Evolutionary conservation across 768 basidiomycete species (phyloP), one percentile per base, ranked within the genome.

Genomic region (Agaricus blazei): DNA sequence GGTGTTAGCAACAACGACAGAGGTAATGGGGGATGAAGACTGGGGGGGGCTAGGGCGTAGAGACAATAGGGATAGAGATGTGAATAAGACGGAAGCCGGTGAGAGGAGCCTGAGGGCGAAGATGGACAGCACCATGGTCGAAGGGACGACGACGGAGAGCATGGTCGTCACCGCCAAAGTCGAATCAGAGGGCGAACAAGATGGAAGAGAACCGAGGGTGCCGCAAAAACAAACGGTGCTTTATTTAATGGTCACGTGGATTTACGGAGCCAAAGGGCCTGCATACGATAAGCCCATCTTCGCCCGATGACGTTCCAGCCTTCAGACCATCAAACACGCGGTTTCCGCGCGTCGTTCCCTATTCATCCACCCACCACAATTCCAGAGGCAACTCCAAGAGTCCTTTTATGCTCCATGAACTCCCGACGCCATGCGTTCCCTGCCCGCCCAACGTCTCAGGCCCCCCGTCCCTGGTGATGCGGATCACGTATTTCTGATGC

Each of bases 1-100:
- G 57, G 79, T 75, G 54, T 78, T 80, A 53, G 85, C 79, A 65
- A 91, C 82, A 69, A 92, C 82, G 67, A 93, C 89, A 51, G 85
- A 72, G 38, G 84, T 89, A 65, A 93, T 91, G 60, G 82, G 83
- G 42, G 85, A 87, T 34, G 78, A 71, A 23, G 73, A 81, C 19
- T 72, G 69, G 7, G 78, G 79, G 6, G 72, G 64, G 7, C 72
- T 65, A 43, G 80, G 75, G 60, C 74, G 78, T 42, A 75, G 68
- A 49, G 76, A 71, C 57, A 87, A 59, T 42, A 90, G 75, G 56
- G 87, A 84, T 52, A 88, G 63, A 27, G 84, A 73, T 23, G 83
- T 68, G 51, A 90, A 70, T 53, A 87, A 68, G 36, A 90, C 80
- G 57, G 88, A 65, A 54, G 80, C 72, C 41, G 90, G 90, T 40